Evolutionary conservation across 2,329 filamentous ascomycete species (phyloP), one percentile per base, ranked within the genome.

Genomic region (Penicillium occitanis): DNA sequence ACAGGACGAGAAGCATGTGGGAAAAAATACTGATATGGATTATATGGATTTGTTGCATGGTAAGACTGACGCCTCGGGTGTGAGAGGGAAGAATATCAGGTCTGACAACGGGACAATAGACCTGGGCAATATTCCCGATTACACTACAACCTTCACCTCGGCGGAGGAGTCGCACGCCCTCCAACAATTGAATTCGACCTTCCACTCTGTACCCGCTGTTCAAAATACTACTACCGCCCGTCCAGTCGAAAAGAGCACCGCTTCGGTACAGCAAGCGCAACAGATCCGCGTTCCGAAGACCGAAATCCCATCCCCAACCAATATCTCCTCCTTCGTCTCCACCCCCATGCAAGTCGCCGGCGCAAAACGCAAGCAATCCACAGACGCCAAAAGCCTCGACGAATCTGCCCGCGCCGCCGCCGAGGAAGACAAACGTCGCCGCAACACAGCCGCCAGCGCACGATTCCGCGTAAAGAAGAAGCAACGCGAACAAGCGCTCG

Each of bases 391-490:
- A 59, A 86, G 78, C 72, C 85, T 90, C 59, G 91, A 93, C 77
- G 91, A 93, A 69, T 83, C 87, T 46, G 89, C 90, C 13, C 89
- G 91, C 46, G 71, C 88, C 5, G 90, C 90, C 13, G 92, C 92
- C 25, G 92, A 96, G 78, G 92, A 96, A 79, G 92, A 96, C 77
- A 96, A 96, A 82, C 90, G 92, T 60, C 88, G 92, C 67, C 88
- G 92, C 69, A 96, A 96, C 81, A 96, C 93, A 1, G 92, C 92
- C 37, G 92, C 92, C 64, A 93, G 90, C 70, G 92, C 92, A 19
- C 90, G 92, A 60, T 96, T 96, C 85, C 90, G 92, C 67, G 88
- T 95, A 76, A 96, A 96, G 88, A 96, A 96, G 89, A 96, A 96
- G 87, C 91, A 95, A 81, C 90, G 92, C 61, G 92, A 96, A 82